Evolutionary conservation across 441 rosid genomes (phyloP).

Genomic region (Metrosideros polymorpha): DNA sequence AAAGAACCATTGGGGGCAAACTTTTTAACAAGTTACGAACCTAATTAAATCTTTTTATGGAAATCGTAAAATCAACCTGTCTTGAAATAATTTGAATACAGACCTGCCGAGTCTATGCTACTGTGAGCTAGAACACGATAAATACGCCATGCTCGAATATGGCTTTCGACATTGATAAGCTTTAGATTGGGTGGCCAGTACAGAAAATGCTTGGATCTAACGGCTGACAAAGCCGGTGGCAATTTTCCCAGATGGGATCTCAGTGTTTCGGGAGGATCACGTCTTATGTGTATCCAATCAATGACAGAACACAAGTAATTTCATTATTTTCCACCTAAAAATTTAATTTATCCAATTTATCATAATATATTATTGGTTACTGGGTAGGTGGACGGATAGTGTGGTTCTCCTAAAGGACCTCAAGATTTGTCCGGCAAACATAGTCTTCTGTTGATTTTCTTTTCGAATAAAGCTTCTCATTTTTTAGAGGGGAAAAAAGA

Average conservation of each 20-base stretch:
- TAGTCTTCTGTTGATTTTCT: no score
- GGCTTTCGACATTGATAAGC: not conserved
- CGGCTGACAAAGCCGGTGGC: not conserved
- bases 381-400: no score
- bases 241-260: not conserved
- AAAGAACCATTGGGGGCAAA: not conserved
- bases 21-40: not conserved
- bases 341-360: not conserved
- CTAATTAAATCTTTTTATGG: not conserved
- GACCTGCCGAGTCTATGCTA: not conserved
- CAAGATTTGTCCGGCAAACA: not conserved
- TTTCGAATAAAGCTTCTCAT: no score
- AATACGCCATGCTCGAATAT: not conserved
- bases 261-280: not conserved
- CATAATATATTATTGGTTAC: no score
- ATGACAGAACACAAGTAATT: not conserved
- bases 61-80: not conserved
- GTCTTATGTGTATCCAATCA: not conserved
- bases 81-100: not conserved
- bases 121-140: not conserved
- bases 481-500: not conserved
- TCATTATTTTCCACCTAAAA: not conserved
- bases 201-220: not conserved
- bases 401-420: no score
- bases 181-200: no score